phyloP scores from a whole-genome alignment of 1,139 yeast genomes.

The Entelexis paramagnoliae region DNA sequence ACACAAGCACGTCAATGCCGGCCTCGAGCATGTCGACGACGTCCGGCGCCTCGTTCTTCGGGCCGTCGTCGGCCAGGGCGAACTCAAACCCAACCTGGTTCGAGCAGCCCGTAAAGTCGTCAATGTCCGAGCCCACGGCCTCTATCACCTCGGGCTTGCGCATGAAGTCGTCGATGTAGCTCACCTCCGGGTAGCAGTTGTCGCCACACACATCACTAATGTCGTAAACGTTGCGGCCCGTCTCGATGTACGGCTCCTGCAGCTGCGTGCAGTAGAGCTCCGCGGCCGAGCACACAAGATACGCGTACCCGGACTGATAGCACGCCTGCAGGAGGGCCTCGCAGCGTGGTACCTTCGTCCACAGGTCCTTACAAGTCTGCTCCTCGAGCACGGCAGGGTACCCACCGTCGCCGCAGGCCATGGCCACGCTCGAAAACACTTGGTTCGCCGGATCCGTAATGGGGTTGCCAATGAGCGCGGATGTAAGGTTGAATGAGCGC shows the following conservation, averaged over 20 bases:
- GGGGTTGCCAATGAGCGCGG: constrained; percentile 76
- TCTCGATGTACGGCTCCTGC: constrained; percentile 38
- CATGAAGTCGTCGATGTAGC: constrained; percentile 47
- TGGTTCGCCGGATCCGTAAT: constrained; percentile 67
- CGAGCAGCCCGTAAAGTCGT: constrained; percentile 58
- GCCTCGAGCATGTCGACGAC: constrained; percentile 49
- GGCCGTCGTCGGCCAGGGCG: constrained; percentile 48
- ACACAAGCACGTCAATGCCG: constrained; percentile 64
- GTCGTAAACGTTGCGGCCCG: constrained; percentile 62
- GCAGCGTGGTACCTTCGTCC: constrained; percentile 48
- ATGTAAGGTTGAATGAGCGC: constrained; percentile 54
- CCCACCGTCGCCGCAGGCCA: constrained; percentile 63
- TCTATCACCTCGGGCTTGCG: constrained; percentile 49
- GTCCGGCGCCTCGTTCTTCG: constrained; percentile 54
- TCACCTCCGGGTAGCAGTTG: constrained; percentile 56
- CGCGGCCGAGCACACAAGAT: constrained; percentile 45
- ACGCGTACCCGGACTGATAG: constrained; percentile 43
- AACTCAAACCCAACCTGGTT: constrained; percentile 48
- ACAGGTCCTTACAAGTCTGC: constrained; percentile 51
- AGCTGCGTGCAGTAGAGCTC: constrained; percentile 60
- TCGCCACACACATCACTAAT: constrained; percentile 45
- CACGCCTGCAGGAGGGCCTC: constrained; percentile 44
- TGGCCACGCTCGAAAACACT: constrained; percentile 30
- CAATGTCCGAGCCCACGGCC: constrained; percentile 55
- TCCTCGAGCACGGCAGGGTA: constrained; percentile 54